A percentile compares a stretch with the other conserved stretches of the same genome.
phyloP scores from a whole-genome alignment of 2,329 filamentous ascomycete genomes.

The Claviceps humidiphila region DNA sequence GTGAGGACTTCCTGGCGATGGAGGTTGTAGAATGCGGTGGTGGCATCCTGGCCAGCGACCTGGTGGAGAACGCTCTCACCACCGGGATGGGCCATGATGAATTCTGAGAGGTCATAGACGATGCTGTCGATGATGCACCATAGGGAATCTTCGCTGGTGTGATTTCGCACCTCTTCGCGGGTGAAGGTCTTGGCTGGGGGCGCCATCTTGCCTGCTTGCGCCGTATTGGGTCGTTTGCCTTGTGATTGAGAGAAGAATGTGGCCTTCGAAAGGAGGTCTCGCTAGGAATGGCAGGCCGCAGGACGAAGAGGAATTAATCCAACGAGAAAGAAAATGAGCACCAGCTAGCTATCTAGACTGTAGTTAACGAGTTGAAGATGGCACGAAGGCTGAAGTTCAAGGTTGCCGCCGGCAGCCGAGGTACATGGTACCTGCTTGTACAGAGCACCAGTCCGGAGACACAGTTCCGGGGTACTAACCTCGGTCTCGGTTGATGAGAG shows the following conservation, averaged over 20 bases:
- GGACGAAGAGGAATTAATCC: not conserved
- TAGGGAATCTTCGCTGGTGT: slow-evolving; percentile 61
- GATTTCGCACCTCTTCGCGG: slow-evolving; percentile 56
- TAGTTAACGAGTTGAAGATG: too few species aligned
- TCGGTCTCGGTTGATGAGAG: too few species aligned
- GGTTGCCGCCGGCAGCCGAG: too few species aligned
- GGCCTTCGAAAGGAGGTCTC: not conserved
- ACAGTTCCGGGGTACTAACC: too few species aligned
- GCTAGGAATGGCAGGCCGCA: not conserved
- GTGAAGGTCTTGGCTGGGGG: slow-evolving; percentile 37
- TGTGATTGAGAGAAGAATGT: not conserved
- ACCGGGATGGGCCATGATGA: slow-evolving; percentile 73
- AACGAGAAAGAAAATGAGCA: too few species aligned
- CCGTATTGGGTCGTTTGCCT: not conserved
- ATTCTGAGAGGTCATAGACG: slow-evolving; percentile 78
- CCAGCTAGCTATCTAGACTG: too few species aligned
- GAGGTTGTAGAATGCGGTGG: slow-evolving; percentile 77
- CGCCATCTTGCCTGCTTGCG: slow-evolving; percentile 16
- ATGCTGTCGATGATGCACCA: slow-evolving; percentile 80
- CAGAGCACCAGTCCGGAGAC: too few species aligned
- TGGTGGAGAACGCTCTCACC: slow-evolving; percentile 69
- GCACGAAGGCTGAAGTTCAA: too few species aligned
- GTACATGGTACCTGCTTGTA: too few species aligned
- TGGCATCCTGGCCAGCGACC: slow-evolving; percentile 71
- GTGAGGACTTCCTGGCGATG: slow-evolving; percentile 80